Base-by-base conservation (phyloP, 2,329 filamentous ascomycete genomes). In the Claviceps lovelessii region DNA sequence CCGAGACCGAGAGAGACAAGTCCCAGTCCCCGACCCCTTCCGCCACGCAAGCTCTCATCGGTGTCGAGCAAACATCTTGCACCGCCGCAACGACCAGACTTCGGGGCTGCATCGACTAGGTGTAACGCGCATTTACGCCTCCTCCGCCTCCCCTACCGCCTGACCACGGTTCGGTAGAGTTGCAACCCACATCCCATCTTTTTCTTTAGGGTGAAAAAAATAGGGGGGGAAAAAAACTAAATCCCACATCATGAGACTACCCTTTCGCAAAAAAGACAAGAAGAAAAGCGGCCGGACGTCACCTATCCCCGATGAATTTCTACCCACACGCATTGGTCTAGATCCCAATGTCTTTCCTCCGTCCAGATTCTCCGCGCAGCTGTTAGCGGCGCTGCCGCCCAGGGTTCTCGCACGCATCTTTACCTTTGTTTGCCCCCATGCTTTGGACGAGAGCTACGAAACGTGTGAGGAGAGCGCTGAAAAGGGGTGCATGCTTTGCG, bases 401-500 rank as follows among this genome's bases (percentile, higher is more conserved):
- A 71, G 77, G n/a, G 75, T 95, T 35, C 76, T 96, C 56, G 76
- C 81, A 60, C 81, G 79, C 65, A 90, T 96, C 65, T 91, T 96
- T 68, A 71, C 78, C 62, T 83, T 83, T 61, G 83, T 96, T 55
- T 96, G 90, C 63, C 90, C 90, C 8, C 91, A 97, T 69, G 74
- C 83, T 41, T 72, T 73, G 54, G 90, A 97, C 70, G 76, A 84
- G 65, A 83, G 78, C 57, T 94, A 93, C 68, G 84, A 88, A 60
- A 84, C 83, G 46, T 91, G 87, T 64, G 91, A 97, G 72, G 80
- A 87, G 63, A 88, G 85, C 57, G 82, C 85, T 60, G 85, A 86
- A 61, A 84, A 89, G 71, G 83, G 83, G 55, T 97, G 91, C 73
- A 91, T 93, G 86, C 83, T 95, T 61, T 97, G 91, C 73, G 89